Evolutionary conservation across 805 yeast species (phyloP), one percentile per base, ranked within the genome.

Genomic region (Cyberlindnera lachancei): DNA sequence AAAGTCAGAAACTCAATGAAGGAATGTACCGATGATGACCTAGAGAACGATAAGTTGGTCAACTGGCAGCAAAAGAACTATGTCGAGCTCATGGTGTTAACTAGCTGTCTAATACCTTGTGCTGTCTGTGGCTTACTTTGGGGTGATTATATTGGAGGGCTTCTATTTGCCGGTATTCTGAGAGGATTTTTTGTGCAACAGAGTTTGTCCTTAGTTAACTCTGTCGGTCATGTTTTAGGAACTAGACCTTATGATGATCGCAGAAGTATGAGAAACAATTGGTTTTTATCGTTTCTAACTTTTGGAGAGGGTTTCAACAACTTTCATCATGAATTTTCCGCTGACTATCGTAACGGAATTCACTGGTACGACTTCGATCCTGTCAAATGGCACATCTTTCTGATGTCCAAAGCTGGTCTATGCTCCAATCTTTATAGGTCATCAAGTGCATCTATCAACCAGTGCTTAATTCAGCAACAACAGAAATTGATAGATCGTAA

Each of bases 241-340:
- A 70, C 77, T 19, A 77, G 80, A 44, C 82, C 94, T 1, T 79
- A 72, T 53, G 83, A 77, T 46, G 83, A 75, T 54, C 71, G 75
- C 28, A 80, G 81, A 47, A 73, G 94, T 37, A 90, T 75, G 46
- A 69, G 71, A 52, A 83, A 74, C 64, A 86, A 68, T 51, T 74
- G 35, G 77, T 13, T 54, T 73, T 29, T 69, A 77, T 17, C 76
- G 77, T 15, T 51, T 75, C 12, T 84, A 12, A 80, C 95, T 0
- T 76, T 81, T 51, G 97, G 97, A 10, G 96, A 88, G 59, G 90
- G 94, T 5, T 76, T 76, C 58, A 94, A 86, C 57, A 88, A 87
- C 60, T 90, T 82, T 63, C 97, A 88, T 61, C 96, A 90, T 61
- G 95, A 86, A 60, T 88, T 88, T 58, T 95, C 96, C 6, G 77